Conservation (phyloP, 305 asterid species). For the Fraxinus sp. region DNA sequence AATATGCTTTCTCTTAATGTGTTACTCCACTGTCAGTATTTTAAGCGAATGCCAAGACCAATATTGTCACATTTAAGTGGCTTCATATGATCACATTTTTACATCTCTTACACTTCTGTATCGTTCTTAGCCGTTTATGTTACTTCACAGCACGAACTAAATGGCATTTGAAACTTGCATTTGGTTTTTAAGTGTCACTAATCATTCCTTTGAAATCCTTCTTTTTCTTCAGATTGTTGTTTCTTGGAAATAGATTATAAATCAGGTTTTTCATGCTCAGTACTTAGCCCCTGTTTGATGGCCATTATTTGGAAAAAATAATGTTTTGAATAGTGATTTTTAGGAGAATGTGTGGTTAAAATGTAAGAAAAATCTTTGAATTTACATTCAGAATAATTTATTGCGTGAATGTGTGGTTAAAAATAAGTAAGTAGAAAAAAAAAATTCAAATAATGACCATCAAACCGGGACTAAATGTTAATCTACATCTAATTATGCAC, state of each 20-base stretch:
- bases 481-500: no score
- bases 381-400: no score
- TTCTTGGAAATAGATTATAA: not conserved
- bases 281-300: not conserved
- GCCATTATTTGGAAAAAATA: not conserved
- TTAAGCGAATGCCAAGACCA: not conserved
- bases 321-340: not conserved
- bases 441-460: no score
- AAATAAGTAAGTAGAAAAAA: no score
- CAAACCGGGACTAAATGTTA: no score
- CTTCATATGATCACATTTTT: not conserved
- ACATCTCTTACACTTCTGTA: not conserved
- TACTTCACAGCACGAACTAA: not conserved
- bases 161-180: not conserved
- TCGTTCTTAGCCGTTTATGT: not conserved
- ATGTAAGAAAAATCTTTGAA: not conserved
- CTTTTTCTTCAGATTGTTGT: not conserved
- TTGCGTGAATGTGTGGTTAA: no score
- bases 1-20: not conserved
- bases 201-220: not conserved
- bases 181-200: not conserved
- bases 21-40: constrained; percentile 2
- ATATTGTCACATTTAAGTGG: constrained; percentile 3
- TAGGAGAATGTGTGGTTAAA: not conserved
- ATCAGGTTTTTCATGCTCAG: not conserved